Evolutionary conservation across 31 red algal genomes (phyloP).

Genomic region (Asparagopsis taxiformis): DNA sequence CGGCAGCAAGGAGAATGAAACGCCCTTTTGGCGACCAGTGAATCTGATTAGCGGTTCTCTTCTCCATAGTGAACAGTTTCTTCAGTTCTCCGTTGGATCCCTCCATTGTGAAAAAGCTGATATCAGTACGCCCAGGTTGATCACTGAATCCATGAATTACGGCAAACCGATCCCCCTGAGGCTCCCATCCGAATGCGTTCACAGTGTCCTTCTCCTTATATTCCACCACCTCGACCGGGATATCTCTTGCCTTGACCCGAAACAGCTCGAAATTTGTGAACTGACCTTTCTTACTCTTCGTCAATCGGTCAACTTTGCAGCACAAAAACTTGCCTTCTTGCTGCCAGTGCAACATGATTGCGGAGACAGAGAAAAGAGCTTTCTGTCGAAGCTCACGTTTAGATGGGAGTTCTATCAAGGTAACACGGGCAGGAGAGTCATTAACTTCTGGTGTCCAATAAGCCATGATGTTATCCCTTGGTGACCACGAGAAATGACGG

Average conservation of each 20-base stretch:
- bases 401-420: slow-evolving; percentile 91
- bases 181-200: slow-evolving; percentile 88
- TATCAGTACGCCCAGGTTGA: slow-evolving; percentile 50
- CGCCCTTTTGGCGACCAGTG: slow-evolving; percentile 90
- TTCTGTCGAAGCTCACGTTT: slow-evolving; percentile 92
- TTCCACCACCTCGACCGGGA: slow-evolving; percentile 92
- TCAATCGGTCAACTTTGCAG: slow-evolving; percentile 88
- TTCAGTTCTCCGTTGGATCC: slow-evolving; percentile 61
- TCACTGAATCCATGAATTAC: slow-evolving; percentile 78
- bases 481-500: slow-evolving; percentile 91
- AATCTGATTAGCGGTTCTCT: slow-evolving; percentile 70
- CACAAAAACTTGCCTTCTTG: slow-evolving; percentile 90
- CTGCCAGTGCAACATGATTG: slow-evolving; percentile 93
- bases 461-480: slow-evolving; percentile 83
- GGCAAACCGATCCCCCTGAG: slow-evolving; percentile 84
- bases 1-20: slow-evolving; percentile 81
- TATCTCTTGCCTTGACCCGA: slow-evolving; percentile 78
- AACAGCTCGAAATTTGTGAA: slow-evolving; percentile 97
- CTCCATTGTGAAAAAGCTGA: slow-evolving; percentile 87
- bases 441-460: slow-evolving; percentile 96
- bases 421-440: slow-evolving; percentile 90
- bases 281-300: slow-evolving; percentile 90
- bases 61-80: slow-evolving; percentile 80
- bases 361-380: slow-evolving; percentile 92
- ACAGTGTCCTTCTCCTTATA: slow-evolving; percentile 88